These are phyloP conservation scores for Fusarium hainanense DNA, from an alignment of 2,329 filamentous ascomycete genomes.

Conservation along the genomic window DNA sequence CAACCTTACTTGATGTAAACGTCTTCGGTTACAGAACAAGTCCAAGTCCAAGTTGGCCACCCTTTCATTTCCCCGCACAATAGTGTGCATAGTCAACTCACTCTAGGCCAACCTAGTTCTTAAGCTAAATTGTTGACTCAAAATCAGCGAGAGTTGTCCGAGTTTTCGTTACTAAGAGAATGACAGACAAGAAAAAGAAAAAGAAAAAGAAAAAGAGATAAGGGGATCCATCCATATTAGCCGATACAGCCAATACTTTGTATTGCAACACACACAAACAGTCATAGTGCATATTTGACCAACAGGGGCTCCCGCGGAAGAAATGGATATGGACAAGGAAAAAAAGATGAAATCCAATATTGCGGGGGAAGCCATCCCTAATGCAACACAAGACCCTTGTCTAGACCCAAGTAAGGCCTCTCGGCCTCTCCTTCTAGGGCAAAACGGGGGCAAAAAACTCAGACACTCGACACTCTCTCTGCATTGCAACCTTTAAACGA, in stretches of 20 bases:
- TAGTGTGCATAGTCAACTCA: background rate
- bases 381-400: slow-evolving; percentile 3
- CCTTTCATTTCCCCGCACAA: background rate
- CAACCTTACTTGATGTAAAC: background rate
- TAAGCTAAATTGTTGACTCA: background rate
- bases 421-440: background rate
- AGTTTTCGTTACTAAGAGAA: background rate
- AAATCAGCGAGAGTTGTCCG: background rate
- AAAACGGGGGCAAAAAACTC: slow-evolving; percentile 23
- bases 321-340: background rate
- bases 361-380: slow-evolving; percentile 26
- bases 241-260: slow-evolving; percentile 12
- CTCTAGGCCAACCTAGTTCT: background rate
- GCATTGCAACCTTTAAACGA: background rate
- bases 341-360: slow-evolving; percentile 28
- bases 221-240: slow-evolving; percentile 1
- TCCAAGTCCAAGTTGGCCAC: background rate
- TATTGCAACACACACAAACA: background rate
- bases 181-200: background rate
- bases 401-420: background rate
- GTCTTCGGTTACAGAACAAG: background rate
- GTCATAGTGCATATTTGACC: slow-evolving; percentile 21
- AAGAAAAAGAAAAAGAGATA: background rate
- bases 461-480: background rate
- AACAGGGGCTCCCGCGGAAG: slow-evolving; percentile 12